These are phyloP conservation scores for Hypoxylon intermedium DNA, from an alignment of 495 filamentous ascomycete genomes.

Conservation along the genomic window DNA sequence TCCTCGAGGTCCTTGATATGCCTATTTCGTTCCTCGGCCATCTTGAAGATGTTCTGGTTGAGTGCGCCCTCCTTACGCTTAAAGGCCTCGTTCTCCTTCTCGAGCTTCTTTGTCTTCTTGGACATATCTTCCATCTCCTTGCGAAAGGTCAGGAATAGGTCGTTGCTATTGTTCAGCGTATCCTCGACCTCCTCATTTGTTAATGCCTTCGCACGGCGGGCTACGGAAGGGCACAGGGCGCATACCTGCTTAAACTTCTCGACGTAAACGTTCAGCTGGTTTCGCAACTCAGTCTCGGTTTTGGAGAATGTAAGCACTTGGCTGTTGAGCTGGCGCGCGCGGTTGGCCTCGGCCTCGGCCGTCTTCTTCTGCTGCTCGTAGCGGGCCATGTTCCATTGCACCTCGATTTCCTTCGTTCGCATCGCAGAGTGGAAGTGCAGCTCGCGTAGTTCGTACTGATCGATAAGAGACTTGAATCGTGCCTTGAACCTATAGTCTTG, in stretches of 20 bases:
- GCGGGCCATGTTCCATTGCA: slow-evolving; percentile 84
- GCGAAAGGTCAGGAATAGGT: slow-evolving; percentile 95
- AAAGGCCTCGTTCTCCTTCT: slow-evolving; percentile 92
- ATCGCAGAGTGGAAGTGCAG: slow-evolving; percentile 87
- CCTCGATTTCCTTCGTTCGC: slow-evolving; percentile 94
- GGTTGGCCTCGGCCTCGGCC: slow-evolving; percentile 77
- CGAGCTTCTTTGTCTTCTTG: slow-evolving; percentile 96
- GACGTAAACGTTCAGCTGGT: slow-evolving; percentile 97
- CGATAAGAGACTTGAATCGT: slow-evolving; percentile 90
- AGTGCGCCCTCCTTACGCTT: slow-evolving; percentile 93
- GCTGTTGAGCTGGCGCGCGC: slow-evolving; percentile 81
- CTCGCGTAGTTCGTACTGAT: slow-evolving; percentile 95
- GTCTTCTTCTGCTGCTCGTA: slow-evolving; percentile 88
- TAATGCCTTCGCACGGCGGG: slow-evolving; percentile 40
- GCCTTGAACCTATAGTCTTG: slow-evolving; percentile 71
- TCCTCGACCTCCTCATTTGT: slow-evolving; percentile 83
- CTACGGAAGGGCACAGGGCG: slow-evolving; percentile 38
- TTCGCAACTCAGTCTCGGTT: slow-evolving; percentile 90
- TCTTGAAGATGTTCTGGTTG: slow-evolving; percentile 93
- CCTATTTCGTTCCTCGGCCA: slow-evolving; percentile 93
- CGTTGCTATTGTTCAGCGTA: slow-evolving; percentile 97
- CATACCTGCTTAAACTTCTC: slow-evolving; percentile 99
- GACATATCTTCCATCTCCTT: slow-evolving; percentile 99
- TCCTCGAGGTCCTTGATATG: slow-evolving; percentile 80
- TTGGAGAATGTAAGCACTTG: slow-evolving; percentile 97